Base-by-base conservation (phyloP, 306 rosid genomes). In the Elaeagnus macrophylla region DNA sequence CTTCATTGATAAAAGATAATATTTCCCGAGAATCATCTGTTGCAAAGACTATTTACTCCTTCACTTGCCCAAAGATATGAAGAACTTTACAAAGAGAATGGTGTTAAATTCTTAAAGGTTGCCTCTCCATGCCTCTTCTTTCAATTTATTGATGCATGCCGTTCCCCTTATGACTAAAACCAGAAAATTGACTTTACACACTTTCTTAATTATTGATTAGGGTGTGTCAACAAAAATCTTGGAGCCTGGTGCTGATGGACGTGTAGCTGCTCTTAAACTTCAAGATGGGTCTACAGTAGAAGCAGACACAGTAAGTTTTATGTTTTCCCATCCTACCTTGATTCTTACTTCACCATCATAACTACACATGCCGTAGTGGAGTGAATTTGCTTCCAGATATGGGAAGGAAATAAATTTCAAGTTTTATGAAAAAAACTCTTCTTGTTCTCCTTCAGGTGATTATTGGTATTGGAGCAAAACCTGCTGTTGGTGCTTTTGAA, bases 41-140 rank as follows among this genome's bases (percentile, higher is more conserved):
- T 90, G 77, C 80, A 59, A 78, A 83, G 97, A 67, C 71, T 86
- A 57, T 90, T 90, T 73, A 83, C 97, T 77, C 88, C 91, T 79
- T 79, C 95, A 59, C 88, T 90, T 64, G 77, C 94, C 54, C 70
- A 38, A 64, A 90, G 83, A 78, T 90, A 86, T 66, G 97, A 90
- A 71, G 83, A 86, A 62, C 88, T 86, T 61, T 90, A 86, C 82
- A 73, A 72, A 65, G 78, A 79, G 75, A 90, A 83, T 69, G 95
- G 95, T 56, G 83, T 86, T 67, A 90, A 86, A 78, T 72, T 86
- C 70, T 44, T 81, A 58, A 86, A 86, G 86, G 97, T 83, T 54
- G 37, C 62, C 55, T 53, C 59, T 62, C 66, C 56, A 51, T 65
- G 70, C 54, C 44, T 52, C 64, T 59, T 69, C 48, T 69, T 37